These are phyloP conservation scores for Cenchrus purpureus DNA, from an alignment of 176 grass and related monocot genomes.

Conservation along the genomic window DNA sequence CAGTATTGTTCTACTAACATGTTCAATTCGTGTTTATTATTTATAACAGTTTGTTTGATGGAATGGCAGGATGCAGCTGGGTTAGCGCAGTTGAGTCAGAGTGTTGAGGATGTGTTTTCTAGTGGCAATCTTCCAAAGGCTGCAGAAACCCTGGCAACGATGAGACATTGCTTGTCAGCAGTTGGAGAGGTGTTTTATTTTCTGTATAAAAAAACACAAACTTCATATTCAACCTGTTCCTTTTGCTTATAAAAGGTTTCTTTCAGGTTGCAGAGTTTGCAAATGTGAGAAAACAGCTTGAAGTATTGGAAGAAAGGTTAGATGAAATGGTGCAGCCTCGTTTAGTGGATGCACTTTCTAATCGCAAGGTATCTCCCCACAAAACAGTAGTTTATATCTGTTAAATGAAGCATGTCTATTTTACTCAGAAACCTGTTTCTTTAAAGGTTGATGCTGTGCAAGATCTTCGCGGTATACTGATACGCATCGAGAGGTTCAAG, in stretches of 20 bases:
- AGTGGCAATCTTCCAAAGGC: constrained; percentile 94
- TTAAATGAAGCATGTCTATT: constrained; percentile 31
- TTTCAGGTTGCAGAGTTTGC: constrained; percentile 98
- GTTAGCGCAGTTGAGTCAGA: constrained; percentile 90
- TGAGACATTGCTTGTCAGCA: constrained; percentile 99
- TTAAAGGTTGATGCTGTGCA: constrained; percentile 84
- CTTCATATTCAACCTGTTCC: not conserved
- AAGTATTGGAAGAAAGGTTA: constrained; percentile 94
- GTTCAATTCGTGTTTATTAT: constrained; percentile 20
- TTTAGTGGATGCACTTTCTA: constrained; percentile 85
- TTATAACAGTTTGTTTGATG: constrained; percentile 19
- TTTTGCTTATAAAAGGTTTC: constrained; percentile 32
- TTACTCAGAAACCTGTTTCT: constrained; percentile 36
- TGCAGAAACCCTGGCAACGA: constrained; percentile 96
- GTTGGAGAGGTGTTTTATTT: constrained; percentile 74
- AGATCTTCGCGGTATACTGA: constrained; percentile 87
- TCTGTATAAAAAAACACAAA: constrained; percentile 7
- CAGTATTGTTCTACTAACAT: constrained; percentile 24
- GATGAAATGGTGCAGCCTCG: constrained; percentile 98
- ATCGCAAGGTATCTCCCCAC: constrained; percentile 74
- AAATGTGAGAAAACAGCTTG: constrained; percentile 97
- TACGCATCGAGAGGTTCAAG: constrained; percentile 92
- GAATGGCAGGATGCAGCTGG: constrained; percentile 91
- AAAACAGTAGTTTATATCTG: constrained; percentile 22
- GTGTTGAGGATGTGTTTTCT: constrained; percentile 99